Conservation (phyloP, 148 eudicot genomes). For the Vaccinium darrowii region DNA sequence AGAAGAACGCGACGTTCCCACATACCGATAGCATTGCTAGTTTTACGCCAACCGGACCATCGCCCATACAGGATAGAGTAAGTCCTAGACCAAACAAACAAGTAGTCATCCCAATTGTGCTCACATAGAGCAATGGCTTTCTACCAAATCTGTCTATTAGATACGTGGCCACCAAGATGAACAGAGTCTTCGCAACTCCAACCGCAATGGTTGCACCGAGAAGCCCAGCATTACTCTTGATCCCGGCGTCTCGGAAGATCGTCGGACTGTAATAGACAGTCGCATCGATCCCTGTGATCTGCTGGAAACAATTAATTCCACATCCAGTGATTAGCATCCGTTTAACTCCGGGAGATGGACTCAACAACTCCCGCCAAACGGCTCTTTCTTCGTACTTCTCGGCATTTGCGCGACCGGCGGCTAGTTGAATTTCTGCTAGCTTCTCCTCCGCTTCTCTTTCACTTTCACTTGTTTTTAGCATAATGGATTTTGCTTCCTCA, state of each 20-base stretch:
- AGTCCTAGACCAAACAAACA: constrained; percentile 63
- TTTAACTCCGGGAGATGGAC: constrained; percentile 59
- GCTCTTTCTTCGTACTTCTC: constrained; percentile 48
- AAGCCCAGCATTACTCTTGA: constrained; percentile 38
- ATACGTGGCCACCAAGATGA: constrained; percentile 64
- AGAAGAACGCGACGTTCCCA: constrained; percentile 87
- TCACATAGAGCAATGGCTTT: constrained; percentile 76
- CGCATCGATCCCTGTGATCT: constrained; percentile 82
- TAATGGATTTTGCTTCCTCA: constrained; percentile 71
- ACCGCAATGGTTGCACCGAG: constrained; percentile 78
- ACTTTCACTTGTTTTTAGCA: constrained; percentile 49
- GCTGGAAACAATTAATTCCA: constrained; percentile 88
- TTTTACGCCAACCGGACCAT: constrained; percentile 42
- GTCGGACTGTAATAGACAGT: constrained; percentile 78
- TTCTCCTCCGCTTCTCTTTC: constrained; percentile 67
- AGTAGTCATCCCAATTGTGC: constrained; percentile 83
- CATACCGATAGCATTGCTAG: constrained; percentile 65
- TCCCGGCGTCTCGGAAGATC: constrained; percentile 70
- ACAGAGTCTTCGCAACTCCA: constrained; percentile 68
- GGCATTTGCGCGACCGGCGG: constrained; percentile 36
- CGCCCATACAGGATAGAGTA: constrained; percentile 46
- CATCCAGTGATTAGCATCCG: constrained; percentile 72
- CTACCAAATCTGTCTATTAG: constrained; percentile 69
- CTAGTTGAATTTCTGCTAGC: constrained; percentile 57
- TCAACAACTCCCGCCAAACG: constrained; percentile 64